These are phyloP conservation scores for Arthrobotrys sinensis DNA, from an alignment of 2,329 filamentous ascomycete species.

Conservation along the genomic window DNA sequence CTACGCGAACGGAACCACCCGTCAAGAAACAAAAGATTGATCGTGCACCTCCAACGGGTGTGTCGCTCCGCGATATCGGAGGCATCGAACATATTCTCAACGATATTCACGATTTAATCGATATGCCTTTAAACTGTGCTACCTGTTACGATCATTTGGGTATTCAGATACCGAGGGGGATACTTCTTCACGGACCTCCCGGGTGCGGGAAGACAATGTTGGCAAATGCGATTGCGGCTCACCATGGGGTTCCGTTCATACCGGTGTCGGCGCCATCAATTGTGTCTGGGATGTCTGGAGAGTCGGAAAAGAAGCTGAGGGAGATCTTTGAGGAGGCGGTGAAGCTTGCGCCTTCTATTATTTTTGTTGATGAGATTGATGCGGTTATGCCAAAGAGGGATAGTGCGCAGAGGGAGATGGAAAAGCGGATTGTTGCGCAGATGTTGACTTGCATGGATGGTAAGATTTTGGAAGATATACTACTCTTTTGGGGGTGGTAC, in stretches of 20 bases:
- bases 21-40: conserved; percentile 77
- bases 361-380: conserved; percentile 95
- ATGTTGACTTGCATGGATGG: conserved; percentile 88
- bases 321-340: conserved; percentile 91
- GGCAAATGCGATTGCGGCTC: conserved; percentile 81
- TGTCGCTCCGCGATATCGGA: conserved; percentile 80
- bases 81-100: conserved; percentile 81
- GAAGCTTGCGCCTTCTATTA: conserved; percentile 84
- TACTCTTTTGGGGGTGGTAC: background rate
- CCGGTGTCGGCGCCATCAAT: conserved; percentile 85
- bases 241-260: conserved; percentile 82
- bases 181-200: conserved; percentile 85
- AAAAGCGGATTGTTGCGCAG: conserved; percentile 86
- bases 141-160: conserved; percentile 77
- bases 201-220: conserved; percentile 91
- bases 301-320: conserved; percentile 87
- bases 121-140: conserved; percentile 79
- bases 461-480: conserved; percentile 19
- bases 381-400: conserved; percentile 90
- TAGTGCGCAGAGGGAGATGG: conserved; percentile 87
- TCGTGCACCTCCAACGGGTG: conserved; percentile 78
- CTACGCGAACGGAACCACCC: conserved; percentile 66
- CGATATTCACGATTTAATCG: conserved; percentile 79
- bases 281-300: conserved; percentile 88
- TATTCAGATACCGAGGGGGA: conserved; percentile 79